Evolutionary conservation across 2,329 filamentous ascomycete species (phyloP), one percentile per base, ranked within the genome.

Genomic region (Calonectria pteridis): DNA sequence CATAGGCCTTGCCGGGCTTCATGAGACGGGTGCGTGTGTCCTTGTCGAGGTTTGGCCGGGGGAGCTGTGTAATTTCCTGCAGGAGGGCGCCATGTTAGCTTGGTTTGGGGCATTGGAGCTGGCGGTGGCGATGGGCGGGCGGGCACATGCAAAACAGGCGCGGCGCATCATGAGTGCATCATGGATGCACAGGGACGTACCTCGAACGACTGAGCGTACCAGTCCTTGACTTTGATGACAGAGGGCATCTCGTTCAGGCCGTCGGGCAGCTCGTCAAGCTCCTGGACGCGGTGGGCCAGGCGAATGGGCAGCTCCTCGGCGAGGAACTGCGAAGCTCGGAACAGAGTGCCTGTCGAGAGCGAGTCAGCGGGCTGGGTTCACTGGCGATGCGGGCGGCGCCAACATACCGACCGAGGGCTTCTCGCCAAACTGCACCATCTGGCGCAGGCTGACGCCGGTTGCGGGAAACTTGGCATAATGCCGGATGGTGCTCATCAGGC

Each of bases 121-220:
- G 53, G 50, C 11, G 23, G 28, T 16, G 64, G 53, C 53, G 37
- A 64, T 26, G 35, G 26, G 67, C 23, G 14, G 35, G 23, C 14
- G 11, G 2, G 29, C 37, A 64, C 40, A 64, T 46, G 40, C 37
- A 33, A 64, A 64, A 31, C 40, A 40, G 43, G 67, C 35, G 69
- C 59, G 50, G 70, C 64, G 63, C 64, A 71, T 53, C 40, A 64
- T 46, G 40, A 18, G 37, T 33, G 37, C 35, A 16, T 63, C 40
- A 53, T 29, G 35, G 49, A 40, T 20, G 26, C 20, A 43, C 53
- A 55, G 20, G 37, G 26, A 51, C 77, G 80, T 91, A 98, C 96
- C 92, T 99, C 97, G 82, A 99, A 99, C 66, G 97, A 99, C 87
- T 99, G 97, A 77, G 96, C 97, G 85, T 99, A 99, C 97, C 97